phyloP scores from a whole-genome alignment of 257 asterid genomes.

The Solanum lycopersicoides region DNA sequence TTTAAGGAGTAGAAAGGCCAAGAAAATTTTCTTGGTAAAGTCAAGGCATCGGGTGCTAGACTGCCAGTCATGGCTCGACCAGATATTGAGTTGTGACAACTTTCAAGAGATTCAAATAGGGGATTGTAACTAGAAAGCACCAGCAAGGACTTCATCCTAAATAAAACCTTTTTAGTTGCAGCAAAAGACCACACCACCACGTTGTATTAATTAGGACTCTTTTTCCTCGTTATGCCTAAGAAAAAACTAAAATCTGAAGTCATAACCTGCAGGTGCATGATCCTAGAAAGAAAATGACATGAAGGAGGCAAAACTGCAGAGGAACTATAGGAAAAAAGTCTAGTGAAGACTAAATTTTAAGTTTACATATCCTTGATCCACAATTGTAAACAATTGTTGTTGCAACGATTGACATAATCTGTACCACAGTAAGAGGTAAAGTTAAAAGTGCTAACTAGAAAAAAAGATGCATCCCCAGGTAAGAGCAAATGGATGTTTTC shows the following conservation, averaged over 20 bases:
- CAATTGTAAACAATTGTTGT: background rate
- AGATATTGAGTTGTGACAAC: background rate
- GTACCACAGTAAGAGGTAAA: background rate
- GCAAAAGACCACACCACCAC: background rate
- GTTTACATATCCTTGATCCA: background rate
- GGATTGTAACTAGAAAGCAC: background rate
- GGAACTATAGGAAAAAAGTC: background rate
- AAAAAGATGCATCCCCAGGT: background rate
- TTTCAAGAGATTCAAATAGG: background rate
- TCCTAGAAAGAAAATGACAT: background rate
- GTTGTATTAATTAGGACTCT: background rate
- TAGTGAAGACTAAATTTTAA: background rate
- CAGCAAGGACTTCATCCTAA: background rate
- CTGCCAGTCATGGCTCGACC: background rate
- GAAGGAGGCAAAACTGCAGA: background rate
- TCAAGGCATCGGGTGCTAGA: background rate
- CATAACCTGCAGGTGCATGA: background rate
- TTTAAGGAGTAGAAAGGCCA: background rate
- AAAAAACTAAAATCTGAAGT: background rate
- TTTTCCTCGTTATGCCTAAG: background rate
- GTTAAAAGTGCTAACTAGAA: background rate
- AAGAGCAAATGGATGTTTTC: background rate
- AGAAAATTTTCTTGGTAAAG: background rate
- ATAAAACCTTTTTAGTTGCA: background rate
- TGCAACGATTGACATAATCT: background rate